Evolutionary conservation across 164 flowering plant species (phyloP).

Genomic region (Stephania japonica): DNA sequence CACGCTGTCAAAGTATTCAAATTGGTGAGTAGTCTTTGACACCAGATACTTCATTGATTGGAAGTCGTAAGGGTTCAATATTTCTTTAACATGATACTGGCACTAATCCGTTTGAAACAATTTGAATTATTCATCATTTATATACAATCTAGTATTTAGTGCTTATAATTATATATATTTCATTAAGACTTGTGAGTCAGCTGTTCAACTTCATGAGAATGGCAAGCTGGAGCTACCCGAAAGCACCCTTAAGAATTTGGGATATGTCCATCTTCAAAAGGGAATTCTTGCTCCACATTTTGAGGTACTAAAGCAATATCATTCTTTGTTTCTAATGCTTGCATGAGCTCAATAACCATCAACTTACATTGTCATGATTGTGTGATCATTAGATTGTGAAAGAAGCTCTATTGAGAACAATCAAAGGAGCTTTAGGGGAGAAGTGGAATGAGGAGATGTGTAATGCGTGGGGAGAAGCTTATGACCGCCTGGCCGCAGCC

Average conservation of each 20-base stretch:
- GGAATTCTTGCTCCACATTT: conserved; percentile 65
- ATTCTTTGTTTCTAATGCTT: conserved; percentile 6
- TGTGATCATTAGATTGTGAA: conserved; percentile 44
- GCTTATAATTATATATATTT: background rate
- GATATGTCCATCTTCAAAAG: conserved; percentile 50
- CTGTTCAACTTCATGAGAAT: conserved; percentile 55
- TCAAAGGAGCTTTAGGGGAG: conserved; percentile 42
- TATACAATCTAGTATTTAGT: too few relatives aligned
- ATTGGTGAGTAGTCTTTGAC: conserved; percentile 37
- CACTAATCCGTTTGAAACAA: too few relatives aligned
- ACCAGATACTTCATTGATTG: background rate
- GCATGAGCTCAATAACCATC: background rate
- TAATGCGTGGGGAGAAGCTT: conserved; percentile 48
- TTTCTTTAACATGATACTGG: too few relatives aligned
- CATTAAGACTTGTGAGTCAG: conserved; percentile 62
- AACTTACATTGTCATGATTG: background rate
- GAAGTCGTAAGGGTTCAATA: too few relatives aligned
- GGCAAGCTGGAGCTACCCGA: conserved; percentile 50
- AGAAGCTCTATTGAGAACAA: conserved; percentile 53
- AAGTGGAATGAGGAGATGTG: conserved; percentile 48
- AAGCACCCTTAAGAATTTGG: conserved; percentile 46
- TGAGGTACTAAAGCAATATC: conserved; percentile 32
- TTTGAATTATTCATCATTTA: too few relatives aligned
- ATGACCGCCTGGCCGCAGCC: conserved; percentile 47
- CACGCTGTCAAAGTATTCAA: conserved; percentile 70